Evolutionary conservation across 305 asterid genomes (phyloP), one percentile per base, ranked within the genome.

Genomic region (Coffea humblotiana): DNA sequence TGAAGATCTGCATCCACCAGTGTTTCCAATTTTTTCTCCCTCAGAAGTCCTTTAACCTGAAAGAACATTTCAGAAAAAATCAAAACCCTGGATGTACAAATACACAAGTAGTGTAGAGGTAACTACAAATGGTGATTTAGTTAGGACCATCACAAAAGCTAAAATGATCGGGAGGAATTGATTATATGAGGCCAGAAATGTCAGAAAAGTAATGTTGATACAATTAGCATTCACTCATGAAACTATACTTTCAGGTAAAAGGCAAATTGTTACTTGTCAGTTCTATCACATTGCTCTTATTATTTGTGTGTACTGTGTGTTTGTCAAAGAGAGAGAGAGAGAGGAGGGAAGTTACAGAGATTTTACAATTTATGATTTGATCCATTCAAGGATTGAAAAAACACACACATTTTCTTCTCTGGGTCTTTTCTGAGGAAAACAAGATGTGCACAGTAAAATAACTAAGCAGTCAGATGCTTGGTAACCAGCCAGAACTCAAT

Each of bases 11-110:
- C 97, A 15, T 94, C 98, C 25, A 94, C 95, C 67, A 92, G 77
- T 3, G 90, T 88, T 80, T 91, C 97, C 88, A 92, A 75, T 88
- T 88, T 92, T 77, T 90, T 91, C 85, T 94, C 97, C 86, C 90
- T 89, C n/a, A 92, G 80, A 76, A 92, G 97, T 68, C 94, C 95
- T 84, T 91, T 94, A 25, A 94, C 97, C 98, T 94, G 91, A 82
- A 32, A 61, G 23, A 72, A 40, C 16, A 58, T 40, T 32, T 67
- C 35, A 68, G 9, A 27, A 13, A 13, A 65, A 14, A 65, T 21
- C 14, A 60, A 60, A 35, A 45, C 23, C 43, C 16, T 19, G 45
- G 58, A 21, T 51, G 29, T 13, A 27, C 19, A 77, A 19, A 67
- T 11, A 51, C 19, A 13, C 10, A 8, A 43, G 32, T 32, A 32